phyloP scores from a whole-genome alignment of 345 rosid species.

The Arabis hirsuta region DNA sequence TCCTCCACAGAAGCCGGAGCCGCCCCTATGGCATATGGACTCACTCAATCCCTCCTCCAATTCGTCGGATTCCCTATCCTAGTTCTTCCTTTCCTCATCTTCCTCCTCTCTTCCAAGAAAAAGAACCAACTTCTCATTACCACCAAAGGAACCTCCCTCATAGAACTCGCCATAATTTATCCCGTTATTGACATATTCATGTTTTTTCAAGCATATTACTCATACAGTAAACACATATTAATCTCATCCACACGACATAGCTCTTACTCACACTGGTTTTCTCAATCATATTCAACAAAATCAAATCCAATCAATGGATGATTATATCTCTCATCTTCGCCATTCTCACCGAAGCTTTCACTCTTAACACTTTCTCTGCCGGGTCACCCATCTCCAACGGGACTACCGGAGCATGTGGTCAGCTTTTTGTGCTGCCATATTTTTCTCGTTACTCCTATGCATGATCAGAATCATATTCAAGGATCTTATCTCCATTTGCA shows the following conservation, averaged over 20 bases:
- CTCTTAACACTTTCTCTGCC: constrained; percentile 35
- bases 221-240: no score
- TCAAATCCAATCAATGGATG: constrained; percentile 11
- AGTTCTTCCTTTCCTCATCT: no score
- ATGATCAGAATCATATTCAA: background rate
- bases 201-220: no score
- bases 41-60: no score
- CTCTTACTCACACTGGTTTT: constrained; percentile 9
- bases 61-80: no score
- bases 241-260: background rate
- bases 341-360: constrained; percentile 41
- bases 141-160: no score
- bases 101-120: no score
- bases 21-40: no score
- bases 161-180: no score
- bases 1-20: no score
- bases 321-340: constrained; percentile 25
- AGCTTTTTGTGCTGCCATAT: background rate
- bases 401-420: background rate
- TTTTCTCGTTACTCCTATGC: constrained; percentile 6
- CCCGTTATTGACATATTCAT: no score
- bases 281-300: background rate
- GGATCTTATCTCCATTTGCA: background rate
- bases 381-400: background rate
- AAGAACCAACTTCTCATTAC: no score